Conservation (phyloP, 2,329 filamentous ascomycete genomes). For the Diaporthe sp. region DNA sequence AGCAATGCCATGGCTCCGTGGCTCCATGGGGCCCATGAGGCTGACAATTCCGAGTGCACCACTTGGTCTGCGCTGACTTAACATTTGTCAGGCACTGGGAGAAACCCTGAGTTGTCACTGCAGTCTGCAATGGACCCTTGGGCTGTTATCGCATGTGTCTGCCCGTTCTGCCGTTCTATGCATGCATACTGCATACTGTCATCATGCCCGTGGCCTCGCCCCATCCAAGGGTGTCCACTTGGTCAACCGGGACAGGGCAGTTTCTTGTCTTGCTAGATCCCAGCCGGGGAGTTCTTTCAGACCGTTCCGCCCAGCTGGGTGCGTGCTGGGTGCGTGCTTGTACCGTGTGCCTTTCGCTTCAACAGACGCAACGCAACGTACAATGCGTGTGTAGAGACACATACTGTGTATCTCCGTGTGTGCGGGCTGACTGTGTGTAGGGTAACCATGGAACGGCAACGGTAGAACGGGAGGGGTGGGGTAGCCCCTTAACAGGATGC, state of each 20-base stretch:
- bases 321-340: not conserved
- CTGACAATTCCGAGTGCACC: not conserved
- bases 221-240: not conserved
- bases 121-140: not conserved
- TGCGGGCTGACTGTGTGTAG: not conserved
- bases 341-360: not conserved
- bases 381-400: not conserved
- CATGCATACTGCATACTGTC: not conserved
- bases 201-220: not conserved
- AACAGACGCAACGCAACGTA: not conserved
- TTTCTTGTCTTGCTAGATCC: not conserved
- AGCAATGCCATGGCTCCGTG: not conserved
- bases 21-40: not conserved
- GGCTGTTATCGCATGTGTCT: not conserved
- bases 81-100: not conserved
- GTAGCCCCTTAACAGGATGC: constrained; percentile 24
- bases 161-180: not conserved
- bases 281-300: constrained; percentile 26
- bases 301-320: constrained; percentile 24
- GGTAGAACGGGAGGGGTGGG: constrained; percentile 12
- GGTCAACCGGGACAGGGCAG: constrained; percentile 3
- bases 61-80: not conserved
- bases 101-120: not conserved
- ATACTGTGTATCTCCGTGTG: not conserved
- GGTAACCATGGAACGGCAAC: not conserved